phyloP scores from a whole-genome alignment of 2,329 filamentous ascomycete species.

The Aspergillus sp. region DNA sequence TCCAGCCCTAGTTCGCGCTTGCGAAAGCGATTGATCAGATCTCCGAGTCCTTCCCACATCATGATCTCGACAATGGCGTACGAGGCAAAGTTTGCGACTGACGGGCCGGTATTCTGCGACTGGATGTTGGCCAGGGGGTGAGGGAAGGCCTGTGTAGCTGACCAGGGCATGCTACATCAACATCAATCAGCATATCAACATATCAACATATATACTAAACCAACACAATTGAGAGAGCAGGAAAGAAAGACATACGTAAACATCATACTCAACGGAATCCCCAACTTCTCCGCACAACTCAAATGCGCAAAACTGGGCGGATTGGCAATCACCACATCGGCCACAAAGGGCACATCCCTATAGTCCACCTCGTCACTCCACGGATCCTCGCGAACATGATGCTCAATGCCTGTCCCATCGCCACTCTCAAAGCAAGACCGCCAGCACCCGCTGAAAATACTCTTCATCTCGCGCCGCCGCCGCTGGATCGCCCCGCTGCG shows the following conservation, averaged over 20 bases:
- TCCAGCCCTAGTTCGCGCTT: slow-evolving; percentile 73
- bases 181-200: background rate
- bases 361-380: slow-evolving; percentile 39
- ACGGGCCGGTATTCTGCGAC: slow-evolving; percentile 70
- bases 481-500: slow-evolving; percentile 75
- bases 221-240: no score
- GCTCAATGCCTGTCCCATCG: slow-evolving; percentile 56
- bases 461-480: slow-evolving; percentile 70
- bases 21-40: slow-evolving; percentile 86
- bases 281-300: slow-evolving; percentile 76
- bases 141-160: slow-evolving; percentile 79
- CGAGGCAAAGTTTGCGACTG: slow-evolving; percentile 78
- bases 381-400: slow-evolving; percentile 52
- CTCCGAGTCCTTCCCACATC: slow-evolving; percentile 89
- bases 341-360: slow-evolving; percentile 68
- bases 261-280: slow-evolving; percentile 79
- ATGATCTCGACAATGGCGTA: slow-evolving; percentile 87
- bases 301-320: slow-evolving; percentile 76
- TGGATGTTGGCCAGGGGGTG: slow-evolving; percentile 84
- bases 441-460: slow-evolving; percentile 85
- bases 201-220: background rate
- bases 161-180: slow-evolving; percentile 74
- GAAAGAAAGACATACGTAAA: slow-evolving; percentile 62
- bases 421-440: slow-evolving; percentile 78
- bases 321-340: slow-evolving; percentile 85